Evolutionary conservation across 768 basidiomycete species (phyloP).

Genomic region (Psilocybe azurescens): DNA sequence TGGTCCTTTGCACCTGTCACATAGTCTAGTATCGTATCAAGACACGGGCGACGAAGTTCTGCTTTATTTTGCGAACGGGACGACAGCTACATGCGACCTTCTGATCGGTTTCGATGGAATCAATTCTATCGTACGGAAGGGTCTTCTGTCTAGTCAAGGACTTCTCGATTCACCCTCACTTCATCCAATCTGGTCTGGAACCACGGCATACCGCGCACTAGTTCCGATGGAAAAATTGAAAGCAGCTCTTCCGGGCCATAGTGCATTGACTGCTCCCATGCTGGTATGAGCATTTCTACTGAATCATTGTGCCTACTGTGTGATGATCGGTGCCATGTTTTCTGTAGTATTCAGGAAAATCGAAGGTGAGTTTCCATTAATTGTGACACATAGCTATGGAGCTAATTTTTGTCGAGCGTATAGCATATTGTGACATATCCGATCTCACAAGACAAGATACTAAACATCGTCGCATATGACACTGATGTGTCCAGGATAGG

Average conservation of each 20-base stretch:
- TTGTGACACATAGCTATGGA: constrained; percentile 32
- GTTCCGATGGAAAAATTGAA: constrained; percentile 33
- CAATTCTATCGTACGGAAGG: constrained; percentile 35
- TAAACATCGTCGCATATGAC: constrained; percentile 55
- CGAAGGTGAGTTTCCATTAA: constrained; percentile 51
- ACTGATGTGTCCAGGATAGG: constrained; percentile 34
- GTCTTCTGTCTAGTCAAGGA: constrained; percentile 20
- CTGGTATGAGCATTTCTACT: constrained; percentile 24
- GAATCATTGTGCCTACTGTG: neutral
- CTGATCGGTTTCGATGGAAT: constrained; percentile 51
- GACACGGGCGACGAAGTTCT: constrained; percentile 28
- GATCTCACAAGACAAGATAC: constrained; percentile 49
- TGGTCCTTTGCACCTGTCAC: constrained; percentile 38
- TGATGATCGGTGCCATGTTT: neutral
- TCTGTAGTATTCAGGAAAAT: constrained; percentile 35
- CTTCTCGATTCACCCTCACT: constrained; percentile 18
- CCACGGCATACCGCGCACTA: constrained; percentile 41
- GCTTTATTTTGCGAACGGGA: constrained; percentile 43
- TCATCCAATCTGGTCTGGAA: constrained; percentile 42
- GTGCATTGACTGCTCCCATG: constrained; percentile 26
- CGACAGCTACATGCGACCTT: constrained; percentile 39
- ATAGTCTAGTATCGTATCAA: constrained; percentile 38
- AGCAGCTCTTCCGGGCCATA: constrained; percentile 35
- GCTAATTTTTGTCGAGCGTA: neutral
- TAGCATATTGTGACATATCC: constrained; percentile 59